Base-by-base conservation (phyloP, 176 grass and related monocot genomes). In the Canna indica region DNA sequence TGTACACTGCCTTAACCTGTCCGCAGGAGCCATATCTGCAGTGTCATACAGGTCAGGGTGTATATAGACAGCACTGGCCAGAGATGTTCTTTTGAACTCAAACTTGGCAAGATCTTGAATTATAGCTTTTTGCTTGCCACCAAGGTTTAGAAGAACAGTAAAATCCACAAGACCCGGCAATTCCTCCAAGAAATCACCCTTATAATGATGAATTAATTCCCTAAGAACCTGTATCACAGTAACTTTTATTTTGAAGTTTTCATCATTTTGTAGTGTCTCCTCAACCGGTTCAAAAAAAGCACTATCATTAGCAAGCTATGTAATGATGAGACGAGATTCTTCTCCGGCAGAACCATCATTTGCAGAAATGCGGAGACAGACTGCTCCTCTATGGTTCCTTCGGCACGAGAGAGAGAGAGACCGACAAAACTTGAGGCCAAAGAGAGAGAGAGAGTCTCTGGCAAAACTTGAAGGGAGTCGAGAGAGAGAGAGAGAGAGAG, bases 171-270 rank as follows among this genome's bases (percentile, higher is more conserved):
- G 78, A 31, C 94, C 93, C 74, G 93, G 88, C 27, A 97, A 74
- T 70, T 97, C 93, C 70, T 97, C 93, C 72, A 97, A 85, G 64
- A 97, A 85, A 59, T 92, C 93, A 44, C 94, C 93, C 78, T 79
- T 92, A 22, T 97, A 97, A 69, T 97, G 92, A 72, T 97, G 94
- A 78, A 97, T 97, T 71, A 97, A 52, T 83, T 97, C 94, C 59
- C 94, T 78, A 36, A 97, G 84, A 72, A 88, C 76, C 85, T 83
- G 79, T 75, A 97, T 92, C 30, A 92, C 94, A 65, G 85, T 85
- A 39, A 85, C 69, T 89, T 97, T 97, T 63, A 88, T 88, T n/a
- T 78, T 90, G 64, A 90, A 83, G 64, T 82, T 76, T 0, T 70
- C 84, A 72, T 90, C 86, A 81, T 84, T 68, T 67, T 81, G 82